Evolutionary conservation across 306 rosid species (phyloP).

Genomic region (Lathyrus sativus): DNA sequence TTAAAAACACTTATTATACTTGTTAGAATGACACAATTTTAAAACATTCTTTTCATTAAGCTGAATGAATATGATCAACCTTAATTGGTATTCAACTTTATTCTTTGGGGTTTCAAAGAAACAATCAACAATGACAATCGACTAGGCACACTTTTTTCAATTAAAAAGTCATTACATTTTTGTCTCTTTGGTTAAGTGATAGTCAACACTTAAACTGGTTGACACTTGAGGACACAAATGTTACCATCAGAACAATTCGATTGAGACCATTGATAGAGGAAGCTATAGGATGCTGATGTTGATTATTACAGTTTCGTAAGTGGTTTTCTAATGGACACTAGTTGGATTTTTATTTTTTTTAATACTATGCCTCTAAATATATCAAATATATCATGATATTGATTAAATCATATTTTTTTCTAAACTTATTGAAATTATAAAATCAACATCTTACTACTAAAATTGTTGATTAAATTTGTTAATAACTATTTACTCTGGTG

Average conservation of each 20-base stretch:
- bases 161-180: not conserved
- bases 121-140: slow-evolving; percentile 6
- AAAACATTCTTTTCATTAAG: not conserved
- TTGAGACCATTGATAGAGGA: slow-evolving; percentile 24
- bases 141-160: not conserved
- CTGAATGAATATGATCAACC: not conserved
- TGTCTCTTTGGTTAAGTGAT: slow-evolving; percentile 12
- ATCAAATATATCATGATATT: no score
- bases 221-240: not conserved
- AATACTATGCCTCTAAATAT: no score
- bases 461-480: no score
- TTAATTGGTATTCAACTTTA: not conserved
- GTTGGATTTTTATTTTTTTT: not conserved
- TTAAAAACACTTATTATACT: no score
- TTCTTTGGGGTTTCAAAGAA: slow-evolving; percentile 1
- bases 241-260: slow-evolving; percentile 6
- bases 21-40: no score
- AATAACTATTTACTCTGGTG: no score
- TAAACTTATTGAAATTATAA: no score
- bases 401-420: no score
- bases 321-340: slow-evolving; percentile 22
- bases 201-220: slow-evolving; percentile 18
- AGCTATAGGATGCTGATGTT: slow-evolving; percentile 28
- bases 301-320: slow-evolving; percentile 20
- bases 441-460: no score